Base-by-base conservation (phyloP, 164 flowering plant genomes). In the Saururus chinensis region DNA sequence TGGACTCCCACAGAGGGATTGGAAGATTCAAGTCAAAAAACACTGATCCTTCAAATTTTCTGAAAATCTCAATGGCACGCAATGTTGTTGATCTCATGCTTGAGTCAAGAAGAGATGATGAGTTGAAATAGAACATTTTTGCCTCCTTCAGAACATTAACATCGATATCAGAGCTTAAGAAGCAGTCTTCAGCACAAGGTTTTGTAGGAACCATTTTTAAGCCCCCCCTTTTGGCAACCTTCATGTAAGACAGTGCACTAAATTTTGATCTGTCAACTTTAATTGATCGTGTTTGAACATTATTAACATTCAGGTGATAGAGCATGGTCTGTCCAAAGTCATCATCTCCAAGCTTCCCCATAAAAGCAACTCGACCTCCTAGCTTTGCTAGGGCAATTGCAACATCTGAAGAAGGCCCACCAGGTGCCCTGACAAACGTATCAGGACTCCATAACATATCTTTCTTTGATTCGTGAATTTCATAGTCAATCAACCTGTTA, bases 281-380 rank as follows among this genome's bases (percentile, higher is more conserved):
- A 57, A 88, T 73, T 24, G 93, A 77, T 67, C 92, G 77, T 20
- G 96, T 95, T 64, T 88, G 92, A 51, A 93, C 92, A 19, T 79
- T 79, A 60, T 73, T 81, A 12, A 71, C 57, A 73, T 95, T 87
- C 70, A 90, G 60, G 67, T 76, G 83, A 63, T 79, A 78, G 20
- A 95, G 73, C 85, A 95, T 69, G 19, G 81, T 60, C 48, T 82
- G 81, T 41, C 99, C 99, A 77, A 53, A 87, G 2, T 77, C 82
- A 73, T 93, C 99, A 69, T 82, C 78, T 35, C 97, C 96, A 67
- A 93, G 77, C 73, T 93, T 93, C 9, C 97, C 97, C 96, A 90
- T 88, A 70, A 90, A 85, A 53, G 91, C 96, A 64, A 87, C 99
- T 66, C 81, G 78, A 52, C 96, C 95, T 55, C 97, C 95, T 67